Base-by-base conservation (phyloP, 2,329 filamentous ascomycete species). In the Fusarium redolens region DNA sequence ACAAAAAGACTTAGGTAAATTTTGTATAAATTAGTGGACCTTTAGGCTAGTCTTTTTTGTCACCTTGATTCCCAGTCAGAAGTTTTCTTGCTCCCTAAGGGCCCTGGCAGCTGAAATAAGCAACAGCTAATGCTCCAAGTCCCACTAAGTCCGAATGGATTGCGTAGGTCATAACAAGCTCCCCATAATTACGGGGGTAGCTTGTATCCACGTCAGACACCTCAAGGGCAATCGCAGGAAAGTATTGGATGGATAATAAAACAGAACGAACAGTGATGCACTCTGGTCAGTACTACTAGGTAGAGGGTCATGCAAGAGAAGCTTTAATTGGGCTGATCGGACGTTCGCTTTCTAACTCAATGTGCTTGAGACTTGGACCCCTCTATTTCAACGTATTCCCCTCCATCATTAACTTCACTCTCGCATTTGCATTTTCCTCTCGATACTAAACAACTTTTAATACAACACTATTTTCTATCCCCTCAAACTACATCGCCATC, bases 191-290 rank as follows among this genome's bases (percentile, higher is more conserved):
- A 55, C 17, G 45, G 51, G 33, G 38, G 25, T 25, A 57, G 37
- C 38, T 44, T 44, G 25, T 61, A 55, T 64, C 74, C 71, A 75
- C 70, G 74, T 74, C 72, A 74, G 38, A 57, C 65, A 52, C 22
- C 25, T 40, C 22, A 30, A 8, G 43, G 37, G 22, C 43, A 55
- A 43, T 52, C 31, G 45, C 30, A 41, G 43, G 40, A 57, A 63
- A 38, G 50, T 22, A 65, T 48, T 48, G 59, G 41, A 28, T 25
- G 59, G 41, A 52, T 33, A 10, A 47, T 48, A 31, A 43, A 41
- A 47, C 28, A 69, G 35, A 69, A 48, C 35, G 55, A 48, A 40
- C 35, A n/a, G 14, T 33, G 48, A 43, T 38, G 38, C 35, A 40
- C 14, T 54, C 50, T 40, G 25, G 33, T 22, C 22, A 10, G n/a